phyloP scores from a whole-genome alignment of 108 stramenopile genomes.

The Cyclotella sp. region DNA sequence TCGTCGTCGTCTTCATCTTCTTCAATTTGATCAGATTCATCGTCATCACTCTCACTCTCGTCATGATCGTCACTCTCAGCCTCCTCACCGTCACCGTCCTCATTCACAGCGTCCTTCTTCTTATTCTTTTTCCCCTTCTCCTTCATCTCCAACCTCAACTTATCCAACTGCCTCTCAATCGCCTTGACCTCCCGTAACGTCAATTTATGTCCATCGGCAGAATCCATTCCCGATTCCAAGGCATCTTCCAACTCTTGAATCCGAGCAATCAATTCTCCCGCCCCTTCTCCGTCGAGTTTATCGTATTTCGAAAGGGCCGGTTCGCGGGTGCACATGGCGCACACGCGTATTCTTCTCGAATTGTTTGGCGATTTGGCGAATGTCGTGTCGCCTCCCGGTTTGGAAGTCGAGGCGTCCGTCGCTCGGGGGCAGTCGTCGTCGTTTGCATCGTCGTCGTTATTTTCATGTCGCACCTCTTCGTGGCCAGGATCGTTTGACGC shows the following conservation, averaged over 20 bases:
- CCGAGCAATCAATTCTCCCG: conserved; percentile 41
- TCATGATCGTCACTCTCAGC: conserved; percentile 10
- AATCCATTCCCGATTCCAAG: conserved; percentile 30
- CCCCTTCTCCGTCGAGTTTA: conserved; percentile 52
- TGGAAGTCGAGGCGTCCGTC: not conserved
- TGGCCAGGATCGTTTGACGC: not conserved
- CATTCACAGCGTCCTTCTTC: conserved; percentile 28
- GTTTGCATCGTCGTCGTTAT: conserved; percentile 7
- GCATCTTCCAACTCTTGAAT: conserved; percentile 47
- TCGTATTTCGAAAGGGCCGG: conserved; percentile 70
- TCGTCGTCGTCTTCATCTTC: conserved; percentile 21
- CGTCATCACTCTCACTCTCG: conserved; percentile 27
- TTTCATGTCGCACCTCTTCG: not conserved
- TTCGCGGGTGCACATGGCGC: conserved; percentile 81
- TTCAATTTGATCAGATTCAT: conserved; percentile 23
- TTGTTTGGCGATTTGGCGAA: not conserved
- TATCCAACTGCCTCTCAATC: conserved; percentile 66
- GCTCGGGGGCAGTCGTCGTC: not conserved
- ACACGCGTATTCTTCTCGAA: conserved; percentile 51
- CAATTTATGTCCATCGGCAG: conserved; percentile 49
- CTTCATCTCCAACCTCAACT: conserved; percentile 36
- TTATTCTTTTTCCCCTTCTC: conserved; percentile 40
- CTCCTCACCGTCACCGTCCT: conserved; percentile 35
- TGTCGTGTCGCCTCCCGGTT: not conserved
- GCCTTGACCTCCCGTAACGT: conserved; percentile 68